phyloP scores from a whole-genome alignment of 1,284 basidiomycete genomes.

The Boletellus deceptivus region DNA sequence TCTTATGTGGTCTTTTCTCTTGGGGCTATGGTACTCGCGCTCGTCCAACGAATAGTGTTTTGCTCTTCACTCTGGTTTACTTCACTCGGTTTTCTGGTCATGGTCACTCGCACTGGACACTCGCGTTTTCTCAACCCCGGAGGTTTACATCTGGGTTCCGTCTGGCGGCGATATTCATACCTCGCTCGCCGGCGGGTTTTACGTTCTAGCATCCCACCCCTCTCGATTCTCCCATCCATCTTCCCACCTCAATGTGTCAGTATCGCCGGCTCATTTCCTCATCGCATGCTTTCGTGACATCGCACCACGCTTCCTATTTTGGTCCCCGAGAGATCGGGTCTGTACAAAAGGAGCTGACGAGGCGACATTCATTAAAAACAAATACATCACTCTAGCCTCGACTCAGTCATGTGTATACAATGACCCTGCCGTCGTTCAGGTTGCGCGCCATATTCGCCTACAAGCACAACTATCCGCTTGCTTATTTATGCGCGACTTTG shows the following conservation, averaged over 20 bases:
- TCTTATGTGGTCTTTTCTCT: slow-evolving; percentile 26
- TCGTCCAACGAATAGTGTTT: slow-evolving; percentile 34
- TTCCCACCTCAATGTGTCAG: slow-evolving; percentile 41
- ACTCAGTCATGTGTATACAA: slow-evolving; percentile 39
- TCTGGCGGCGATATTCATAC: slow-evolving; percentile 47
- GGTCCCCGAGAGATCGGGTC: slow-evolving; percentile 31
- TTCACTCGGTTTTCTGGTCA: slow-evolving; percentile 32
- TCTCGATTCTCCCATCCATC: slow-evolving; percentile 22
- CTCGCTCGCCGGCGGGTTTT: slow-evolving; percentile 36
- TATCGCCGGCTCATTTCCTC: slow-evolving; percentile 39
- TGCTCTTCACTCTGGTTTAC: slow-evolving; percentile 32
- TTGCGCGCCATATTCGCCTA: slow-evolving; percentile 26
- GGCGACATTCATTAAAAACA: slow-evolving; percentile 30
- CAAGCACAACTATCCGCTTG: slow-evolving; percentile 27
- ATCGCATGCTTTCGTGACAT: slow-evolving; percentile 45
- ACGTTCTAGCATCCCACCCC: slow-evolving; percentile 24
- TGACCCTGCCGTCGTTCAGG: slow-evolving; percentile 21
- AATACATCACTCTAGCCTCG: slow-evolving; percentile 19
- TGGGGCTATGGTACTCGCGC: slow-evolving; percentile 34
- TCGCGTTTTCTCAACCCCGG: slow-evolving; percentile 23
- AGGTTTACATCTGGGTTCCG: slow-evolving; percentile 34
- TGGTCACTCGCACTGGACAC: slow-evolving; percentile 44
- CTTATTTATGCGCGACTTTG: slow-evolving; percentile 45
- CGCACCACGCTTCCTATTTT: slow-evolving; percentile 39
- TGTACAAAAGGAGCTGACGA: slow-evolving; percentile 36